Evolutionary conservation across 2,329 filamentous ascomycete species (phyloP).

Genomic region (Westerdykella sp.): DNA sequence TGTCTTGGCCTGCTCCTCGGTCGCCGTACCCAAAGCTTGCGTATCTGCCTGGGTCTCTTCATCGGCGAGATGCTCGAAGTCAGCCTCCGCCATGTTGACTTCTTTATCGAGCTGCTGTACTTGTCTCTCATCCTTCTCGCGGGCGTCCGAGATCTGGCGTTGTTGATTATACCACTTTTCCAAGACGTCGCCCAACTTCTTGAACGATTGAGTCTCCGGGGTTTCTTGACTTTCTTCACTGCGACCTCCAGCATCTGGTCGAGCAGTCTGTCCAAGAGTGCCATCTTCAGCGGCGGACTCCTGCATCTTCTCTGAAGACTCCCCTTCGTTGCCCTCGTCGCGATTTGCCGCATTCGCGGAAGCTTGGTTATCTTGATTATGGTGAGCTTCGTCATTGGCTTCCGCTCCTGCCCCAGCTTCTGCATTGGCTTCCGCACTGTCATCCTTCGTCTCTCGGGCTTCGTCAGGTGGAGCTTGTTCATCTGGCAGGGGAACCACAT

Average conservation of each 20-base stretch:
- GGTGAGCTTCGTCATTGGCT: constrained; percentile 50
- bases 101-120: constrained; percentile 47
- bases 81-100: constrained; percentile 68
- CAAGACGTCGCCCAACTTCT: constrained; percentile 86
- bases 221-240: constrained; percentile 36
- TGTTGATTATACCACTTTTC: constrained; percentile 91
- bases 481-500: constrained; percentile 35
- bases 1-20: constrained; percentile 76
- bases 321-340: constrained; percentile 61
- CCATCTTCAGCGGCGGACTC: constrained; percentile 60
- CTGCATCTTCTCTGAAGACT: constrained; percentile 58
- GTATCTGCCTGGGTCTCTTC: constrained; percentile 77
- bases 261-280: constrained; percentile 33
- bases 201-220: constrained; percentile 65
- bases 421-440: constrained; percentile 46
- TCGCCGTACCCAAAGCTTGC: constrained; percentile 84
- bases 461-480: constrained; percentile 49
- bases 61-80: constrained; percentile 89
- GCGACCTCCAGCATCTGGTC: constrained; percentile 32
- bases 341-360: constrained; percentile 54
- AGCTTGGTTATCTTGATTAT: constrained; percentile 55
- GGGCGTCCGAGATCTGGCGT: constrained; percentile 59
- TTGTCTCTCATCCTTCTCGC: constrained; percentile 47
- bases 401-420: constrained; percentile 62
- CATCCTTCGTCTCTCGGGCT: constrained; percentile 43